phyloP scores from a whole-genome alignment of 352 stramenopile species.

The Phytophthora palmivora region DNA sequence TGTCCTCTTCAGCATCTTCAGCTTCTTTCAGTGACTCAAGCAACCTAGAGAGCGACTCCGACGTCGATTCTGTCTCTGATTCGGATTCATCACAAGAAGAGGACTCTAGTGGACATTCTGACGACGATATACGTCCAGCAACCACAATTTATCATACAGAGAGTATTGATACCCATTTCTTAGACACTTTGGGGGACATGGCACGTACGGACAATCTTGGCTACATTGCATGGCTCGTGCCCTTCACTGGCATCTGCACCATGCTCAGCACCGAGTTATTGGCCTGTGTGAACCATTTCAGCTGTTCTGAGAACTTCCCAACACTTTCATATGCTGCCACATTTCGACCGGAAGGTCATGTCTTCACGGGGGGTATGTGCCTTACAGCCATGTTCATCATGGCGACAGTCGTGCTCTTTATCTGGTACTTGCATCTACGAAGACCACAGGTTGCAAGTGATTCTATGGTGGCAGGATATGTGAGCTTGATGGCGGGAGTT shows the following conservation, averaged over 20 bases:
- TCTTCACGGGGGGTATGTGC: constrained; percentile 83
- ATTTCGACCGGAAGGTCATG: constrained; percentile 71
- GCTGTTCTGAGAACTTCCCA: constrained; percentile 74
- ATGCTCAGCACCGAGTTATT: constrained; percentile 78
- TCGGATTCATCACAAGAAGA: constrained; percentile 16
- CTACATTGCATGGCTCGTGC: constrained; percentile 75
- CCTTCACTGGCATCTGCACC: constrained; percentile 70
- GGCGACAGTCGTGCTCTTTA: constrained; percentile 59
- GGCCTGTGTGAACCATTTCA: constrained; percentile 78
- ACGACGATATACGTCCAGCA: constrained; percentile 14
- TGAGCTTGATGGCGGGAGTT: constrained; percentile 40
- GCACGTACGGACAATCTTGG: constrained; percentile 61
- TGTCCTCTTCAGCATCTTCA: constrained; percentile 6
- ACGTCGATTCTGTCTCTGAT: constrained; percentile 10
- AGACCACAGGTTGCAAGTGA: constrained; percentile 1
- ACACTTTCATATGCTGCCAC: constrained; percentile 88
- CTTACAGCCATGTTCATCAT: constrained; percentile 81
- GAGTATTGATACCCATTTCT: not conserved
- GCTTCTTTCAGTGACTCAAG: constrained; percentile 13
- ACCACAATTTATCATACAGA: not conserved
- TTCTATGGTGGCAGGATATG: constrained; percentile 19
- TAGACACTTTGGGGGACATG: constrained; percentile 33
- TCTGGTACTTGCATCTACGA: constrained; percentile 70
- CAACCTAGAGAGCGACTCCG: constrained; percentile 25
- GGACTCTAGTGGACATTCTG: constrained; percentile 14